phyloP scores from a whole-genome alignment of 2,329 filamentous ascomycete genomes.

The Drechmeria coniospora region DNA sequence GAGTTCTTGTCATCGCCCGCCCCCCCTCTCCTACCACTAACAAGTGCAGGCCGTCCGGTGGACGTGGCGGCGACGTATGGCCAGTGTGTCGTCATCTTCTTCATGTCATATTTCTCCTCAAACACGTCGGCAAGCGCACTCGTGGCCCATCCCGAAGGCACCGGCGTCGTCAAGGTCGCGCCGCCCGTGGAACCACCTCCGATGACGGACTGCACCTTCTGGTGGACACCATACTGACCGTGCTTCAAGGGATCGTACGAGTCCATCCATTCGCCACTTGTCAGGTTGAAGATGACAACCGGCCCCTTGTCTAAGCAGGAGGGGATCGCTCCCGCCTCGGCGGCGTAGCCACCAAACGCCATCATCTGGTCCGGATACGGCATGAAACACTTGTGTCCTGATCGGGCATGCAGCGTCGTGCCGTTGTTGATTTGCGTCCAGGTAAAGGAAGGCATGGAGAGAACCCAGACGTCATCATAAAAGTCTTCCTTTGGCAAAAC shows the following conservation, averaged over 20 bases:
- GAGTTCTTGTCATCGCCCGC: conserved; percentile 7
- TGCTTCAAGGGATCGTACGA: conserved; percentile 51
- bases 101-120: conserved; percentile 33
- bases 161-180: conserved; percentile 53
- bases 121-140: conserved; percentile 37
- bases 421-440: conserved; percentile 46
- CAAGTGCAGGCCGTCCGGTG: conserved; percentile 7
- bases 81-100: conserved; percentile 43
- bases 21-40: conserved; percentile 5
- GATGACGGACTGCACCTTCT: conserved; percentile 45
- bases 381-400: conserved; percentile 61
- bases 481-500: conserved; percentile 22
- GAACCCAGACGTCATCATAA: conserved; percentile 61
- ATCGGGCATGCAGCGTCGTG: conserved; percentile 39
- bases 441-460: conserved; percentile 66
- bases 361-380: conserved; percentile 72
- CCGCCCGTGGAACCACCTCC: conserved; percentile 51
- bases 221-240: conserved; percentile 54
- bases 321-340: conserved; percentile 11
- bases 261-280: conserved; percentile 50
- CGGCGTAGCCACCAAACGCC: conserved; percentile 51
- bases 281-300: conserved; percentile 58
- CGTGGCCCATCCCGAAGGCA: conserved; percentile 39
- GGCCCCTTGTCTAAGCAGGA: conserved; percentile 35
- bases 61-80: conserved; percentile 29